Evolutionary conservation across 768 basidiomycete genomes (phyloP), one percentile per base, ranked within the genome.

Genomic region (Cystofilobasidium macerans): DNA sequence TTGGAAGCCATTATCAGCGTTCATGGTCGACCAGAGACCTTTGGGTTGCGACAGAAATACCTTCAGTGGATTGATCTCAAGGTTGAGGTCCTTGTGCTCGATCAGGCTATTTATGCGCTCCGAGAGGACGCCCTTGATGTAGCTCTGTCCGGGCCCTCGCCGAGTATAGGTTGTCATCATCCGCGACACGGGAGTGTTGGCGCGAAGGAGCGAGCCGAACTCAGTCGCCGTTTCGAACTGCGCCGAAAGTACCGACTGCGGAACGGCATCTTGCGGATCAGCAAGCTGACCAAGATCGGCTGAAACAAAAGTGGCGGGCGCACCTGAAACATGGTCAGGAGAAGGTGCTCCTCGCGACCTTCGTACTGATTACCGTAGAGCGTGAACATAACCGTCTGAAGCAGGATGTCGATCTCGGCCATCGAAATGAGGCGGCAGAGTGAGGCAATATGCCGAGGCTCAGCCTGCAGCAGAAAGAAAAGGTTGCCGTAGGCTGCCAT

Each of bases 81-180:
- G 82, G 76, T 99, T 98, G 71, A 99, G 85, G 75, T 98, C 95
- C 78, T 97, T 98, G 81, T 98, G 95, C 76, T 99, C 95, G 72
- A 99, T 98, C 70, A 99, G 80, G 72, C 89, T 91, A 78, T 99
- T 98, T 78, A 99, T 98, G 70, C 94, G 85, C 74, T 99, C 95
- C 30, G 95, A 93, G 56, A 99, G 81, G 33, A 98, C 93, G 69
- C 87, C 86, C 81, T 99, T 99, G 70, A 99, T 84, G 76, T 98
- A 99, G 72, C 90, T 92, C 77, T 98, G 95, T 64, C 95, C 95
- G 0, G 95, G 95, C 65, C 95, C 95, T 63, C 95, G 87, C 68
- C 95, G 88, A 61, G 95, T 98, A 78, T 99, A 99, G 24, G 95
- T 98, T 53, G 95, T 99, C 95, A 99, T 99, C 95, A 99, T 99